phyloP scores from a whole-genome alignment of 345 rosid genomes.

The Kernera saxatilis region DNA sequence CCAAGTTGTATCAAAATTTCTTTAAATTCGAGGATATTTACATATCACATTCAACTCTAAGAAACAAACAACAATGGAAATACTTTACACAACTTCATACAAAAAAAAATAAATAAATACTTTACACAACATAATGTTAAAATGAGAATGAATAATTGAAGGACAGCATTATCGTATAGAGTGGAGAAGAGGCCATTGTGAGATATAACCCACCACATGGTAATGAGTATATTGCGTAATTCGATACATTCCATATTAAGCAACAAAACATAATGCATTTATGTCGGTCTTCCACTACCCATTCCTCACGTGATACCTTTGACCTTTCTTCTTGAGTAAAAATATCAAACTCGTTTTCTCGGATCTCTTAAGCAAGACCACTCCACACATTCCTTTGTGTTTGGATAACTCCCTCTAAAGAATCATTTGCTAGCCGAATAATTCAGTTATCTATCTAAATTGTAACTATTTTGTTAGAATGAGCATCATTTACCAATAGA shows the following conservation, averaged over 20 bases:
- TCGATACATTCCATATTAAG: constrained; percentile 27
- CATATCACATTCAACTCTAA: background rate
- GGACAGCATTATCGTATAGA: constrained; percentile 18
- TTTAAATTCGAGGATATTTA: background rate
- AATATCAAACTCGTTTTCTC: constrained; percentile 9
- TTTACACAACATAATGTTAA: background rate
- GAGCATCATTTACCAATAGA: background rate
- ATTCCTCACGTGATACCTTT: constrained; percentile 22
- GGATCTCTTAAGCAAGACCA: constrained; percentile 2
- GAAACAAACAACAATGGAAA: constrained; percentile 2
- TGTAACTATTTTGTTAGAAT: background rate
- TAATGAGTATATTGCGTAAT: constrained; percentile 18
- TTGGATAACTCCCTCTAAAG: background rate
- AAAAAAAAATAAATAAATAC: no score
- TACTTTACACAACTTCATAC: background rate
- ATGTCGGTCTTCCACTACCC: constrained; percentile 24
- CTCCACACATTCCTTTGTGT: constrained; percentile 4
- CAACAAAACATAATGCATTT: constrained; percentile 24
- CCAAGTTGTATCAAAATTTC: background rate
- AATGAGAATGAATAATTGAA: constrained; percentile 10
- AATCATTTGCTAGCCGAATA: background rate
- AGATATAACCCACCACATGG: constrained; percentile 31
- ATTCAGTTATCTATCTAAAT: background rate
- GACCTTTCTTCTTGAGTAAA: background rate
- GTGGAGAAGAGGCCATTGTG: constrained; percentile 15